phyloP scores from a whole-genome alignment of 306 rosid species.

The Cyamopsis tetragonoloba region DNA sequence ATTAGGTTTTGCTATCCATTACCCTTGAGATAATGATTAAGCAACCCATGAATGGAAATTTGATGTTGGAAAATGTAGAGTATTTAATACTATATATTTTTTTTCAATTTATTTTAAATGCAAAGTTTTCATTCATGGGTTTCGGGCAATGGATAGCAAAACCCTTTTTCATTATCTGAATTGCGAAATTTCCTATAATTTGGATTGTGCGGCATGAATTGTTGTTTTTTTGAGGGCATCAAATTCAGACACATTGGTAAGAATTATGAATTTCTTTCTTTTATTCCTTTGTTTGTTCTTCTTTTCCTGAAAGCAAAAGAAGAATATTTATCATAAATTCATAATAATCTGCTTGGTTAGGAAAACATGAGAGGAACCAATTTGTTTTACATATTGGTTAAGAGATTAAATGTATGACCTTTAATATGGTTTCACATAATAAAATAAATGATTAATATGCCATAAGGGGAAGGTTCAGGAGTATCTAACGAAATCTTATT shows the following conservation, averaged over 20 bases:
- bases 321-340: background rate
- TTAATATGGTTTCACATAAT: slow-evolving; percentile 4
- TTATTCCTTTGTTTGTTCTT: slow-evolving; percentile 9
- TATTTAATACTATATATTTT: too few relatives aligned
- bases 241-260: background rate
- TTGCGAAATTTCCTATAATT: background rate
- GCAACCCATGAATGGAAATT: too few relatives aligned
- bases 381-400: slow-evolving; percentile 9
- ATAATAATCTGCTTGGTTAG: slow-evolving; percentile 9
- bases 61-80: too few relatives aligned
- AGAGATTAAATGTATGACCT: background rate
- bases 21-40: too few relatives aligned
- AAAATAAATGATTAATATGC: background rate
- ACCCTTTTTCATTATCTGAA: background rate
- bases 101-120: too few relatives aligned
- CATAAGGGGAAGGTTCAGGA: background rate
- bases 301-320: slow-evolving; percentile 8
- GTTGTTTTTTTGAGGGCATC: background rate
- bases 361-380: slow-evolving; percentile 8
- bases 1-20: too few relatives aligned
- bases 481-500: background rate
- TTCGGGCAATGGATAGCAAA: too few relatives aligned
- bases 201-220: background rate
- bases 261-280: background rate
- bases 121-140: too few relatives aligned